These are phyloP conservation scores for Zymoseptoria brevis DNA, from an alignment of 2,329 filamentous ascomycete species.

Conservation along the genomic window DNA sequence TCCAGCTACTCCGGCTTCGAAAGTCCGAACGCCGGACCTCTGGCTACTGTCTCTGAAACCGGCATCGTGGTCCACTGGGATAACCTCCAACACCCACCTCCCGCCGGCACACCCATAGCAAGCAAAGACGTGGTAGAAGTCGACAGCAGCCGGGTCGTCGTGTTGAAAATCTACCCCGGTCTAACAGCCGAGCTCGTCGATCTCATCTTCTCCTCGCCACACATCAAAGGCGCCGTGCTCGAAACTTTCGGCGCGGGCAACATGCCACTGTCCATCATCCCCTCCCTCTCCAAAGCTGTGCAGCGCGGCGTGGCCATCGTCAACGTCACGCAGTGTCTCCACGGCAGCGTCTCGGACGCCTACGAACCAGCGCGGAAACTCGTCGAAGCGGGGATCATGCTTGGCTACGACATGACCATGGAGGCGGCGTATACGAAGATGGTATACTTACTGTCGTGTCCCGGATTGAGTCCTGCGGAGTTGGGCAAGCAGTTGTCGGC, in stretches of 20 bases:
- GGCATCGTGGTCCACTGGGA: constrained; percentile 46
- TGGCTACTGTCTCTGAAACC: constrained; percentile 57
- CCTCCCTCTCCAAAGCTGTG: constrained; percentile 58
- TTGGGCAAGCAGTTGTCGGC: constrained; percentile 64
- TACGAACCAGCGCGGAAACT: constrained; percentile 50
- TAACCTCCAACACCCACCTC: constrained; percentile 45
- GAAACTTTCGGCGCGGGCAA: constrained; percentile 94
- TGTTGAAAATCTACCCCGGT: constrained; percentile 81
- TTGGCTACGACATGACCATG: constrained; percentile 80
- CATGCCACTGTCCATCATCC: constrained; percentile 72
- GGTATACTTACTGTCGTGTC: constrained; percentile 67
- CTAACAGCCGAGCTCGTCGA: constrained; percentile 88
- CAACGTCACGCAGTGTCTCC: constrained; percentile 76
- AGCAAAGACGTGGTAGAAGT: constrained; percentile 40
- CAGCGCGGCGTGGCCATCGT: constrained; percentile 76
- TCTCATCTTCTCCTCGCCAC: constrained; percentile 63
- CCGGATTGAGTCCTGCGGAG: constrained; percentile 55
- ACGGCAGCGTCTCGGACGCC: constrained; percentile 32
- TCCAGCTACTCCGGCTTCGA: constrained; percentile 81
- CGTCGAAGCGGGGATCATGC: constrained; percentile 79
- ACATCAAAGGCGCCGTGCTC: constrained; percentile 67
- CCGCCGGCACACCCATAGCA: constrained; percentile 1
- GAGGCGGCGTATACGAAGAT: constrained; percentile 89
- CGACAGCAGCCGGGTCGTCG: constrained; percentile 82
- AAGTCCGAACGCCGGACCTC: constrained; percentile 74